Evolutionary conservation across 2,329 filamentous ascomycete species (phyloP), one percentile per base, ranked within the genome.

Genomic region (Cercospora canescens): DNA sequence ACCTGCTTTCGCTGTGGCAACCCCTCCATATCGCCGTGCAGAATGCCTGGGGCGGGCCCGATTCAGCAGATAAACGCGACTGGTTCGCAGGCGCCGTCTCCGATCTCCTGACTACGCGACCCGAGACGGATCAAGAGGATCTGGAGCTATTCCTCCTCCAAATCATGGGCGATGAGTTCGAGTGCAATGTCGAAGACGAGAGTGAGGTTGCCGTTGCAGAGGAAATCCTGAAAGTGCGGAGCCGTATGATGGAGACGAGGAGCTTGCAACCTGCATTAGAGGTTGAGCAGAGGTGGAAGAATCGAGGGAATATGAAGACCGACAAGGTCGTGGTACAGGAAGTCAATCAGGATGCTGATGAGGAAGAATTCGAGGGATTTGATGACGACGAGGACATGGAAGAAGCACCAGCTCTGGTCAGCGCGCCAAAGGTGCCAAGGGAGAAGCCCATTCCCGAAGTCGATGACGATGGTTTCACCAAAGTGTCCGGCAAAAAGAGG

Each of bases 41-140:
- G 77, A 93, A 92, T 78, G 85, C 88, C 80, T 97, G 94, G 91
- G 95, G 94, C 74, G 95, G 94, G 2, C 88, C 92, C 45, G 89
- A 93, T 75, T 90, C 89, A 24, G 79, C 85, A 67, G 93, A 96
- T 80, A 98, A 98, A 83, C 91, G 94, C 75, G 94, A 97, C 84
- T 98, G 94, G 94, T 92, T 99, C 75, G 94, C 92, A 60, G 94
- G 93, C 69, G 91, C 91, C 50, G 85, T 98, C 61, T 90, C 89
- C 66, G 92, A 97, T 28, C 87, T 97, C 69, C 90, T 97, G 72
- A 83, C 75, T 18, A 79, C 83, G 11, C 80, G 83, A 3, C 83
- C 87, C 1, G 83, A 88, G 63, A 88, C 91, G 11, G 91, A 97
- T 72, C 62, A 63, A 59, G 39, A 58, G 16, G 54, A 63, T 32